phyloP scores from a whole-genome alignment of 257 asterid species.

The Nicotiana noctiflora region DNA sequence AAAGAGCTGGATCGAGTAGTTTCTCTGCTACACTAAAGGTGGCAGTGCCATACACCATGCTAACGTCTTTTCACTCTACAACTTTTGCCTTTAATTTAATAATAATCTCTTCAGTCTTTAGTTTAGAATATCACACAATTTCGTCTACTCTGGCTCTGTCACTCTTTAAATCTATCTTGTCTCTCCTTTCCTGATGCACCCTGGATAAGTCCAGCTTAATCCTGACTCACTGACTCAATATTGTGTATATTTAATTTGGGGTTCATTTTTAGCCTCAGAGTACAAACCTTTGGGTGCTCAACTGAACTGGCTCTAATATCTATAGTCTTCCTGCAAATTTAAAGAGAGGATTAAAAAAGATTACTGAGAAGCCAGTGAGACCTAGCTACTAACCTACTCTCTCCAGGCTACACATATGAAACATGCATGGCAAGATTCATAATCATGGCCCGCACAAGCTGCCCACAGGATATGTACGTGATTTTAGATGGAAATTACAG shows the following conservation, averaged over 20 bases:
- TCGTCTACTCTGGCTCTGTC: not conserved
- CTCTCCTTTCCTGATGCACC: not conserved
- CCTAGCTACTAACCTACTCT: not conserved
- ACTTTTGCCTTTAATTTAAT: not conserved
- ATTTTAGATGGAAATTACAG: not conserved
- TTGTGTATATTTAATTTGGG: not conserved
- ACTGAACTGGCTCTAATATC: not conserved
- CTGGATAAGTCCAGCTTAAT: conserved; percentile 1
- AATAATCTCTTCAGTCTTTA: too few relatives aligned
- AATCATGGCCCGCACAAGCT: not conserved
- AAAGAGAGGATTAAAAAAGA: not conserved
- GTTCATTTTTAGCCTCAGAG: not conserved
- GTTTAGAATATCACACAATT: not conserved
- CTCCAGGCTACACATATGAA: conserved; percentile 4
- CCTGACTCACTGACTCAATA: conserved; percentile 2
- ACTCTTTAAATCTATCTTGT: not conserved
- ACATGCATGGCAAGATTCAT: conserved; percentile 7
- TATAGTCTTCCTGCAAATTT: not conserved
- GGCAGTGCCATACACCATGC: conserved; percentile 4
- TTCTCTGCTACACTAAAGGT: not conserved
- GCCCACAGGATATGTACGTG: too few relatives aligned
- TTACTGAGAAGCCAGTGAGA: not conserved
- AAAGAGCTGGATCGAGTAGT: not conserved
- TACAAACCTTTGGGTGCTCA: not conserved
- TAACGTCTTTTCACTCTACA: conserved; percentile 4